Evolutionary conservation across 2,329 filamentous ascomycete species (phyloP).

Genomic region (Diaporthe australafricana): DNA sequence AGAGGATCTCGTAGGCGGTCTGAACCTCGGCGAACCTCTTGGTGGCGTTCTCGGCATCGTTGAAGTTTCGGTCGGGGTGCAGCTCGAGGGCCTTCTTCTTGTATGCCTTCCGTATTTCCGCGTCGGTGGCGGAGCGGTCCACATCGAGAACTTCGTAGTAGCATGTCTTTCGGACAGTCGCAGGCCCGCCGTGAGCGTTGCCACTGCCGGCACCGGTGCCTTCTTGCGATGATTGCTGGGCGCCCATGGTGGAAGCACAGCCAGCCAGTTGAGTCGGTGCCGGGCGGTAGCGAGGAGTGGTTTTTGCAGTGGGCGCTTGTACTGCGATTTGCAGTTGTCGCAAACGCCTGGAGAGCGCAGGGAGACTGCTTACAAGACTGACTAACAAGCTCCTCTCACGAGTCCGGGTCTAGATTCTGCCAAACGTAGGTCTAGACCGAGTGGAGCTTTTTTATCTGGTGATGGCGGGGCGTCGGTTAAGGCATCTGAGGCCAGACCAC

Average conservation of each 20-base stretch:
- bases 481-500: not conserved
- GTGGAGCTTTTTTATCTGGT: not conserved
- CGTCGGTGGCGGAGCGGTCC: constrained; percentile 78
- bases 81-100: constrained; percentile 90
- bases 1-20: constrained; percentile 94
- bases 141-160: constrained; percentile 89
- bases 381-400: not conserved
- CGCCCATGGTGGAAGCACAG: constrained; percentile 58
- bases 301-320: not conserved
- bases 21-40: constrained; percentile 91
- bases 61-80: constrained; percentile 93
- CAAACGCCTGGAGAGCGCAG: not conserved
- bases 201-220: constrained; percentile 40
- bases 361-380: not conserved
- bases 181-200: constrained; percentile 40
- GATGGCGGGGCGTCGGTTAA: not conserved
- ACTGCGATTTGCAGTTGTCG: not conserved
- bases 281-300: not conserved
- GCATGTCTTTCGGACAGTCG: constrained; percentile 69
- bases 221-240: constrained; percentile 62
- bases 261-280: not conserved
- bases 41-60: constrained; percentile 86
- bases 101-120: constrained; percentile 97
- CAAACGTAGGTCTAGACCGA: not conserved
- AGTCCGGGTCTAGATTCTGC: not conserved